Conservation (phyloP, 306 rosid species). For the Quercus mongolica region DNA sequence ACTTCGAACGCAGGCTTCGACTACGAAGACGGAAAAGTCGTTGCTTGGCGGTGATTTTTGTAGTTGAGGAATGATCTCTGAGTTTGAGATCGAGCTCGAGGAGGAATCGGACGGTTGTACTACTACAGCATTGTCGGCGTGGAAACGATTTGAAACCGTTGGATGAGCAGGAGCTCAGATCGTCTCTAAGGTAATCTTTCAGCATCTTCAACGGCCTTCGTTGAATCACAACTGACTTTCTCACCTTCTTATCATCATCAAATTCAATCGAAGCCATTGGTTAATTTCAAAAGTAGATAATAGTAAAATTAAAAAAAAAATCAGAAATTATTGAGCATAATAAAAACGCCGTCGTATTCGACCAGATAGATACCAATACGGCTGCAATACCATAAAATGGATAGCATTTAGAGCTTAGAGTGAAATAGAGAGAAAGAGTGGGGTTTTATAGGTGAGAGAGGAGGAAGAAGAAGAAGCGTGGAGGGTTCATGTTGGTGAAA, state of each 20-base stretch:
- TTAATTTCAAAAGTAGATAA: not conserved
- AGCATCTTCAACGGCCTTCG: conserved; percentile 40
- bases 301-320: not conserved
- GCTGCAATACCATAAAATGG: too few species aligned
- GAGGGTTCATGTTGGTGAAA: conserved; percentile 31
- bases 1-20: conserved; percentile 11
- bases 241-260: conserved; percentile 5
- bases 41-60: not conserved
- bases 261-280: conserved; percentile 32
- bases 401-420: too few species aligned
- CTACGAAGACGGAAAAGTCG: not conserved
- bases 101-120: conserved; percentile 35
- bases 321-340: not conserved
- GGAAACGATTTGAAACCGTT: conserved; percentile 78
- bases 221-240: not conserved
- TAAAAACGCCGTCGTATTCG: too few species aligned
- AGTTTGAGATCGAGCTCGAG: conserved; percentile 45
- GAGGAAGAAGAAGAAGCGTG: conserved; percentile 31
- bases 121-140: conserved; percentile 67
- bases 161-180: conserved; percentile 74
- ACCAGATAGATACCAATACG: too few species aligned
- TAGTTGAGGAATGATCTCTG: not conserved
- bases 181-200: conserved; percentile 70
- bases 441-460: not conserved
- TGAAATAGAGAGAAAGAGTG: not conserved